Conservation (phyloP, 768 basidiomycete genomes). For the Suillus sp. region DNA sequence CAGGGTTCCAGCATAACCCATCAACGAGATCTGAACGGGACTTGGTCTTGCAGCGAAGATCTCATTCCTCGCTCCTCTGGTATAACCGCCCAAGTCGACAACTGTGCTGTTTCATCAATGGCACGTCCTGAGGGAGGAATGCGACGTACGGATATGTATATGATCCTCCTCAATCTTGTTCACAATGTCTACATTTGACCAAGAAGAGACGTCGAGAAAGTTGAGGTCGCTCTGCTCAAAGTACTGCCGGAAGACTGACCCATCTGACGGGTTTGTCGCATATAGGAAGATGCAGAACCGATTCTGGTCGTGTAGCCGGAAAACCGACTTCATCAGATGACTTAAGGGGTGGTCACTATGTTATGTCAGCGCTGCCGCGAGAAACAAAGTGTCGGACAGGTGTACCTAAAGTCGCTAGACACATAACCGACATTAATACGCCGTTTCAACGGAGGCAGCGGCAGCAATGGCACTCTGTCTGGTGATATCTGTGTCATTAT, state of each 20-base stretch:
- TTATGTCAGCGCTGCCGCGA: background rate
- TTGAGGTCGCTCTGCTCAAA: constrained; percentile 43
- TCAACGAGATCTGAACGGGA: constrained; percentile 50
- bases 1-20: constrained; percentile 54
- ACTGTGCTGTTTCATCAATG: constrained; percentile 30
- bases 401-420: constrained; percentile 49
- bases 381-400: background rate
- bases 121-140: background rate
- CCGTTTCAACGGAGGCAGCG: constrained; percentile 41
- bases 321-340: constrained; percentile 55
- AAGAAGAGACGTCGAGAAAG: constrained; percentile 46
- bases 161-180: constrained; percentile 43
- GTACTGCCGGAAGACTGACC: constrained; percentile 43
- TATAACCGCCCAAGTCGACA: constrained; percentile 51
- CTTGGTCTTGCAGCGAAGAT: constrained; percentile 52
- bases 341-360: constrained; percentile 51
- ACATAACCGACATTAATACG: constrained; percentile 51
- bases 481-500: constrained; percentile 45
- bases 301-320: constrained; percentile 43
- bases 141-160: constrained; percentile 47
- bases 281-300: constrained; percentile 47
- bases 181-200: constrained; percentile 38
- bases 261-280: constrained; percentile 51
- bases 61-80: constrained; percentile 54
- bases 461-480: constrained; percentile 40